Percentiles rank a stretch among this genome's conserved stretches.
These are phyloP conservation scores for Quercus tomentella DNA, from an alignment of 331 rosid species.

Conservation along the genomic window DNA sequence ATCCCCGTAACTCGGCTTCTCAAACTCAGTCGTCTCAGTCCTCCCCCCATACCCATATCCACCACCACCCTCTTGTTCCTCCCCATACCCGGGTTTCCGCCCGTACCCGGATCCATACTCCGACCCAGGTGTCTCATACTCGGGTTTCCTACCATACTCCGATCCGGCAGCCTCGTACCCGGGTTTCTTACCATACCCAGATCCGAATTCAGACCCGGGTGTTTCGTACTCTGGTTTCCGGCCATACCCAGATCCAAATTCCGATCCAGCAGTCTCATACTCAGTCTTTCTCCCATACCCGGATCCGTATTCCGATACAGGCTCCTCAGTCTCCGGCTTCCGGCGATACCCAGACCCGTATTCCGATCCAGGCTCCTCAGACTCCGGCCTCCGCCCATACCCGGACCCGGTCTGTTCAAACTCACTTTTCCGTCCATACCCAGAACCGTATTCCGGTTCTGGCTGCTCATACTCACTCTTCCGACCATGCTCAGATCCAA, in stretches of 20 bases:
- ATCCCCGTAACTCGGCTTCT: constrained; percentile 34
- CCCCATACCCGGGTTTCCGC: not conserved
- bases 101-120: constrained; percentile 31
- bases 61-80: not conserved
- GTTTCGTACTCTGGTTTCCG: constrained; percentile 11
- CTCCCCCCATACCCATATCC: constrained; percentile 19
- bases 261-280: not conserved
- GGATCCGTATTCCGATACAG: constrained; percentile 12
- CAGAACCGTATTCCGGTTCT: constrained; percentile 29
- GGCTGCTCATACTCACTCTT: constrained; percentile 10
- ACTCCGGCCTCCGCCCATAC: constrained; percentile 14
- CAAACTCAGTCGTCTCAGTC: constrained; percentile 19
- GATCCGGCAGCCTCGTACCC: constrained; percentile 17
- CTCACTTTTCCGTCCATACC: constrained; percentile 19
- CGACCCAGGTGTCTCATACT: not conserved
- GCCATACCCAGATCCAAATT: constrained; percentile 16
- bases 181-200: constrained; percentile 29
- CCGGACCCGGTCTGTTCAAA: constrained; percentile 5
- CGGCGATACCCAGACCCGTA: constrained; percentile 16
- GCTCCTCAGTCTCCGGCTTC: not conserved
- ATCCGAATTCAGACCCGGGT: constrained; percentile 10
- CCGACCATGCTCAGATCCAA: constrained; percentile 34
- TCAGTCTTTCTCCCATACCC: constrained; percentile 16
- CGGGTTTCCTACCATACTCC: constrained; percentile 28
- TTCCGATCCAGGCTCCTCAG: constrained; percentile 1